Evolutionary conservation across 169 alveolate genomes (phyloP), one percentile per base, ranked within the genome.

Genomic region (Plasmodium reichenowi): DNA sequence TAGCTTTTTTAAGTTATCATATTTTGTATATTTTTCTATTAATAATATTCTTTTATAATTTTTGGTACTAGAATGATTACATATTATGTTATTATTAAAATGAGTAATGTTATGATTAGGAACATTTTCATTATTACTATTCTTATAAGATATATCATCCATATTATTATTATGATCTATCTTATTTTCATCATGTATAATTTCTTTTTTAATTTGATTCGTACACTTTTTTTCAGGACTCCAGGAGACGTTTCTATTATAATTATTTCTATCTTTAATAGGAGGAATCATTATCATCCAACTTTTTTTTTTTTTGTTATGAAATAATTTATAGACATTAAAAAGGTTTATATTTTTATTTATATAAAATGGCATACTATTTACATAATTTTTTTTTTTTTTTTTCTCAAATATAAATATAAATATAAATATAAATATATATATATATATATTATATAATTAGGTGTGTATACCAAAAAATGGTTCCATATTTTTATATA

Each of bases 11-110:
- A 78, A 20, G 66, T 59, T 64, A 17, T 78, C 89, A 78, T 78
- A 78, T 22, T 78, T 78, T 5, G 89, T 78, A 47, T 78, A 78
- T 58, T 78, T 78, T 66, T 78, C 89, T 22, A 78, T 78, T 78
- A 78, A 78, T 48, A 78, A 24, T 26, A 78, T 78, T 59, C 89
- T 29, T 24, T 78, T 45, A 20, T 78, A 78, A 50, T 66, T 63
- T 78, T 50, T 63, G 29, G 48, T 24, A 62, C 47, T 10, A n/a
- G n/a, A 54, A 47, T 75, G 50, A 13, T 52, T 26, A 20, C 54
- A n/a, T 54, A 17, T 17, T 47, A 24, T 62, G 10, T 62, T 29
- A 24, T 2, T 13, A 62, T 24, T 62, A 62, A 20, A 22, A 17
- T 58, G 59, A 47, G 22, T 63, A 4, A 47, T 15, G 29, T 70